Base-by-base conservation (phyloP, 768 basidiomycete genomes). In the Suillus subaureus region DNA sequence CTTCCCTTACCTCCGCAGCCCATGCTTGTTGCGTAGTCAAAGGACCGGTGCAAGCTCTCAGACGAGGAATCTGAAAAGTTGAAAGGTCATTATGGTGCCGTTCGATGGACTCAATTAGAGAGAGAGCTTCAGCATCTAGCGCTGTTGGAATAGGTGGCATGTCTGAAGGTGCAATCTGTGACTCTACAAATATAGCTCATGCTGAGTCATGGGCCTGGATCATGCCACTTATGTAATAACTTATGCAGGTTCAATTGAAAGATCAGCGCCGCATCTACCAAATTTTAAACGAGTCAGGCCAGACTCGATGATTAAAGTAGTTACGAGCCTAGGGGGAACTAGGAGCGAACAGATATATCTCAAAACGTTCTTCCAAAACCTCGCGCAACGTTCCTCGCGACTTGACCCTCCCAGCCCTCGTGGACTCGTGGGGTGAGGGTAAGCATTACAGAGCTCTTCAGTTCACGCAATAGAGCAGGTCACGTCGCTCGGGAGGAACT, bases 1-100 rank as follows among this genome's bases (percentile, higher is more conserved):
- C 94, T 62, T 90, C 90, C 37, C 93, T 81, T 65, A 96, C 75
- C 72, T 94, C 93, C 5, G 86, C 87, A 1, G 88, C 87, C 62
- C 90, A 81, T 57, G 87, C 84, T 72, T 95, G 90, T 70, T 97
- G 95, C 3, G 86, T 72, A 0, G 83, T 74, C 12, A 92, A 79
- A 1, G 94, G 90, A 0, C 91, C 93, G 11, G 77, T 80, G 74
- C 92, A 96, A 61, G 79, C 72, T 11, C 83, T 81, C 60, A 97
- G 80, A 2, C 91, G 86, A 1, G 94, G 92, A 40, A 97, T 83
- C 75, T 94, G 92, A 70, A 87, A 88, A 13, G 87, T 80, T 4
- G 80, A 70, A 8, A 97, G 74, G 77, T 95, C 93, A 3, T 76
- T 82, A 66, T 87, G 81, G 12, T 86, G 82, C 28, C 92, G 81